phyloP scores from a whole-genome alignment of 2,329 filamentous ascomycete species.

The Colletotrichum costaricense region DNA sequence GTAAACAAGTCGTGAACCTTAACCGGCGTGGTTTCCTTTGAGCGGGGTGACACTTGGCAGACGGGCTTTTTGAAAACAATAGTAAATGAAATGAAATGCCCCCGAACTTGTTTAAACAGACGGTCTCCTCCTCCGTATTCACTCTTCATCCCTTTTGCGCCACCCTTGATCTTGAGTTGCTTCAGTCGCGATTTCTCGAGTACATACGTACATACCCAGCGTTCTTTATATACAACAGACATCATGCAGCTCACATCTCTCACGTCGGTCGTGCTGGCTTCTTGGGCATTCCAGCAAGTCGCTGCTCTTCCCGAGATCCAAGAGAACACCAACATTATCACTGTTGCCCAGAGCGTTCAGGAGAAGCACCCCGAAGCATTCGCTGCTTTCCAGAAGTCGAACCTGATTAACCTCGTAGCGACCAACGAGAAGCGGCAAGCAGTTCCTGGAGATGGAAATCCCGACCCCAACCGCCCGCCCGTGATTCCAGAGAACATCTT shows the following conservation, averaged over 20 bases:
- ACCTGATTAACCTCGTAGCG: not conserved
- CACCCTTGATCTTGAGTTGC: not conserved
- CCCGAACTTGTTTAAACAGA: not conserved
- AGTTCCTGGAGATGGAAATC: conserved; percentile 19
- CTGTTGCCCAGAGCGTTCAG: not conserved
- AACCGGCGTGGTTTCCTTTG: not conserved
- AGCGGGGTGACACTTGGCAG: not conserved
- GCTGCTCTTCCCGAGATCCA: not conserved
- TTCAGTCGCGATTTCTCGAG: not conserved
- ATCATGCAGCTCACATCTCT: conserved; percentile 18
- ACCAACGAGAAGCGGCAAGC: conserved; percentile 5
- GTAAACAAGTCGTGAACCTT: not conserved
- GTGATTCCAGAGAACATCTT: conserved; percentile 23
- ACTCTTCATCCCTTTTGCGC: not conserved
- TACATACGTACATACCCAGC: not conserved
- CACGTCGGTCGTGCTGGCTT: conserved; percentile 7
- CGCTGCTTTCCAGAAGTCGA: conserved; percentile 16
- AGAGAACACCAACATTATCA: not conserved
- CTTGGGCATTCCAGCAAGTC: not conserved
- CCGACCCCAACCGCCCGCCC: conserved; percentile 7
- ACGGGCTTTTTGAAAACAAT: not conserved
- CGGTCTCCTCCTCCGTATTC: not conserved
- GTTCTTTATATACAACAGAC: not conserved
- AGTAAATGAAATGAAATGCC: not conserved
- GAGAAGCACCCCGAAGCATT: conserved; percentile 17